These are phyloP conservation scores for Chaetomium tenue DNA, from an alignment of 495 filamentous ascomycete species.

Conservation along the genomic window DNA sequence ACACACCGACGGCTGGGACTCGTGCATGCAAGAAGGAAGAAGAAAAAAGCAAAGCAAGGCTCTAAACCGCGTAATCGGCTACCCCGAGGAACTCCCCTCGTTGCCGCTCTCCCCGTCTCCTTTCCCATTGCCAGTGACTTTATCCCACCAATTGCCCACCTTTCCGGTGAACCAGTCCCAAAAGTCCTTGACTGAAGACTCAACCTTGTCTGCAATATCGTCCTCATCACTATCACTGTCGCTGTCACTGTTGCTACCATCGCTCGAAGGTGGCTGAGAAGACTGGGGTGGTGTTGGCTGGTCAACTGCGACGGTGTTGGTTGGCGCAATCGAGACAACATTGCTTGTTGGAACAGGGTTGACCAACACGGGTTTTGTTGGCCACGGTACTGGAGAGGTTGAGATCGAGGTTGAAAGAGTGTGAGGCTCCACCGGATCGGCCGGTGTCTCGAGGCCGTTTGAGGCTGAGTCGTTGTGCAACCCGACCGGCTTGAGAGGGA, in stretches of 20 bases:
- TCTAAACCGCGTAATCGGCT: not conserved
- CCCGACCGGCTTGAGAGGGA: slow-evolving; percentile 69
- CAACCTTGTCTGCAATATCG: slow-evolving; percentile 25
- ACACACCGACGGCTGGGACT: not conserved
- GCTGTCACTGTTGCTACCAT: slow-evolving; percentile 17
- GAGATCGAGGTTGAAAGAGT: slow-evolving; percentile 20
- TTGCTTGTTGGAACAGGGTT: slow-evolving; percentile 21
- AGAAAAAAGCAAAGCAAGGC: not conserved
- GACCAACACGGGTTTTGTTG: slow-evolving; percentile 26
- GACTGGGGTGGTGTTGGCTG: slow-evolving; percentile 20
- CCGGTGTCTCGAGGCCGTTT: slow-evolving; percentile 32
- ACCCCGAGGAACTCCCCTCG: not conserved
- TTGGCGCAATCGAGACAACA: slow-evolving; percentile 5
- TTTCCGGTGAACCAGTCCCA: slow-evolving; percentile 54
- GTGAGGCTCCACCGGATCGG: slow-evolving; percentile 30
- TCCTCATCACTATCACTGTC: slow-evolving; percentile 19
- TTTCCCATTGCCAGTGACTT: slow-evolving; percentile 32
- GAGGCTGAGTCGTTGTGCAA: slow-evolving; percentile 52
- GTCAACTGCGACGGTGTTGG: slow-evolving; percentile 25
- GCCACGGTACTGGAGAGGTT: slow-evolving; percentile 24
- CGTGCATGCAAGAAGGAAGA: not conserved
- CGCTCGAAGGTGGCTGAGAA: slow-evolving; percentile 25
- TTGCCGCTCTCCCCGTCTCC: slow-evolving; percentile 6
- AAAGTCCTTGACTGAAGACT: slow-evolving; percentile 34
- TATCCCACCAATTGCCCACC: slow-evolving; percentile 43